These are phyloP conservation scores for Pythium volutum DNA, from an alignment of 352 stramenopile species.

Conservation along the genomic window DNA sequence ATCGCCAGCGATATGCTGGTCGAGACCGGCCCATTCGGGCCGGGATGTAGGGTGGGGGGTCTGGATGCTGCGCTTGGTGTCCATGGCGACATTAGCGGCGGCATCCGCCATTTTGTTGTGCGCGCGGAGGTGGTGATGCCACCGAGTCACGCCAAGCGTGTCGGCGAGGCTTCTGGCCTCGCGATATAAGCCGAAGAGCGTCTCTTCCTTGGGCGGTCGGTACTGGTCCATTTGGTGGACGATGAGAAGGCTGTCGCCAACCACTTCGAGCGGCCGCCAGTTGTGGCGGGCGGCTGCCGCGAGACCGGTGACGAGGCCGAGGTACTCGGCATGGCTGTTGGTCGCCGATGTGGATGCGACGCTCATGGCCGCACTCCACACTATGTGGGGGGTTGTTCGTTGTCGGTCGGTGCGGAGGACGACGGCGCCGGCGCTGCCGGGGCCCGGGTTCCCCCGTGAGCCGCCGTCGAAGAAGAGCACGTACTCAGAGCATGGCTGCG, in stretches of 20 bases:
- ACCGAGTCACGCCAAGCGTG: neutral
- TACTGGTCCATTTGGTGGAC: neutral
- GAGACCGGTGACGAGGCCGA: no score
- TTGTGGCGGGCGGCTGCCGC: neutral
- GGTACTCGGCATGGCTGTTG: no score
- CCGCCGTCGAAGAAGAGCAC: conserved; percentile 10
- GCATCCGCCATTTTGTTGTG: neutral
- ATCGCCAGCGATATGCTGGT: no score
- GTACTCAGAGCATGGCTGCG: no score
- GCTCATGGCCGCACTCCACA: no score
- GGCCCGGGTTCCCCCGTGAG: conserved; percentile 9
- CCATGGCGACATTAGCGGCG: neutral
- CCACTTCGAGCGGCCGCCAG: neutral
- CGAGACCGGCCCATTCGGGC: no score
- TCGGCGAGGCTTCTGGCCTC: neutral
- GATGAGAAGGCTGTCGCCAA: neutral
- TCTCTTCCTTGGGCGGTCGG: neutral
- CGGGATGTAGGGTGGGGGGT: no score
- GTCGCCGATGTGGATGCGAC: no score
- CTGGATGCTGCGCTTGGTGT: neutral
- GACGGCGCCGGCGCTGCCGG: conserved; percentile 1
- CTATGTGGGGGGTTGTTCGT: no score
- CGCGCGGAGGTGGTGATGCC: neutral
- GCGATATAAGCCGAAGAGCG: neutral
- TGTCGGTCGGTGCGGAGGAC: neutral